phyloP scores from a whole-genome alignment of 1,139 yeast species.

The Saccharomycopsis crataegensis region DNA sequence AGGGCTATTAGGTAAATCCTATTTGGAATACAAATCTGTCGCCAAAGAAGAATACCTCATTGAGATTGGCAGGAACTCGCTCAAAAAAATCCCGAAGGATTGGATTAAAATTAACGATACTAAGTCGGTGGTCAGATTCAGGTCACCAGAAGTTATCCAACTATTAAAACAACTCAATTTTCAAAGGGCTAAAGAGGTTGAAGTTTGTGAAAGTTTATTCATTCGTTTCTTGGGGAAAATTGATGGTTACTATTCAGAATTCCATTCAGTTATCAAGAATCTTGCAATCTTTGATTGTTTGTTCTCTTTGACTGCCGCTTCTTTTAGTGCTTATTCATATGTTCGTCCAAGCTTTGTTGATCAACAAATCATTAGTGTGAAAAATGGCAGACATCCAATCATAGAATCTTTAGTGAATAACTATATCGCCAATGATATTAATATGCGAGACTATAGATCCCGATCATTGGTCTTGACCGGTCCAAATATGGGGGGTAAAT shows the following conservation, averaged over 20 bases:
- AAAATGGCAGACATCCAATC: constrained; percentile 72
- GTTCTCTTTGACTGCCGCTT: constrained; percentile 59
- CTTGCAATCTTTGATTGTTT: constrained; percentile 69
- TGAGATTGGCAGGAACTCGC: constrained; percentile 51
- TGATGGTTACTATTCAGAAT: constrained; percentile 39
- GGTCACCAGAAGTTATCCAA: constrained; percentile 50
- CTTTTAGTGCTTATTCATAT: constrained; percentile 40
- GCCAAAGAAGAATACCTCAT: constrained; percentile 63
- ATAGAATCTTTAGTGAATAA: constrained; percentile 46
- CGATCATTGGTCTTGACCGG: constrained; percentile 48
- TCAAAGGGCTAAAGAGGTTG: constrained; percentile 51
- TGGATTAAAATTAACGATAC: constrained; percentile 79
- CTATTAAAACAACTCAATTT: constrained; percentile 52
- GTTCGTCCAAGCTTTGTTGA: constrained; percentile 51
- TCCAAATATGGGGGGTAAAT: constrained; percentile 54
- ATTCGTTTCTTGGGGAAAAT: constrained; percentile 41
- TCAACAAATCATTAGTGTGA: constrained; percentile 43
- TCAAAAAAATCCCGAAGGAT: constrained; percentile 52
- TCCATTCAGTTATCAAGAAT: constrained; percentile 43
- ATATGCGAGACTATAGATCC: constrained; percentile 37
- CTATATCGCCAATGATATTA: constrained; percentile 67
- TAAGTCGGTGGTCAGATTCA: constrained; percentile 59
- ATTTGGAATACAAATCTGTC: constrained; percentile 47
- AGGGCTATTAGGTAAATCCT: constrained; percentile 46
- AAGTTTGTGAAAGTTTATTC: constrained; percentile 52